Evolutionary conservation across 2,329 filamentous ascomycete genomes (phyloP).

Genomic region (Talaromyces pinophilus): DNA sequence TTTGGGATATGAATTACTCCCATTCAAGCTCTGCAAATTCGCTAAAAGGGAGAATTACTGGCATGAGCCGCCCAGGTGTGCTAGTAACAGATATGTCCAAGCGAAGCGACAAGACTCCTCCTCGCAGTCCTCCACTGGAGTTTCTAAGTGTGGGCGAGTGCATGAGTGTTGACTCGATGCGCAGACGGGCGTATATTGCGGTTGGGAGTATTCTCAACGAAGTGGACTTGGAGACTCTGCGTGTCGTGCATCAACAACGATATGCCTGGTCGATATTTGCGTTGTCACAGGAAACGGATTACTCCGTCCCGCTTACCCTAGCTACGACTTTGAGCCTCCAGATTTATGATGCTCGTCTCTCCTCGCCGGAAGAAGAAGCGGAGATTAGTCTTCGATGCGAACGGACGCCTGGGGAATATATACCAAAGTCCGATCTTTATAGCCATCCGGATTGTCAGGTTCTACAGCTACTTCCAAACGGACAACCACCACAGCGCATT

Average conservation of each 20-base stretch:
- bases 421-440: constrained; percentile 36
- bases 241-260: constrained; percentile 66
- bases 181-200: constrained; percentile 74
- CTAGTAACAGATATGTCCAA: constrained; percentile 71
- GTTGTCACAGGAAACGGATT: constrained; percentile 67
- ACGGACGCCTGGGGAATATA: constrained; percentile 29
- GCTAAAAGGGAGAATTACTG: constrained; percentile 61
- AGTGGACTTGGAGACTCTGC: constrained; percentile 74
- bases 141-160: constrained; percentile 68
- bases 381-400: constrained; percentile 40
- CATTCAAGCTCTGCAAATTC: constrained; percentile 32
- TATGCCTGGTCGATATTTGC: constrained; percentile 85
- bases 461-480: constrained; percentile 37
- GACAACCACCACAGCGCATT: constrained; percentile 40
- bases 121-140: constrained; percentile 33
- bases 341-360: constrained; percentile 71
- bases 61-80: constrained; percentile 66
- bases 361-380: constrained; percentile 38
- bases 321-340: constrained; percentile 81
- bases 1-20: constrained; percentile 71
- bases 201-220: constrained; percentile 76
- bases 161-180: constrained; percentile 72
- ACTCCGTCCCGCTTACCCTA: constrained; percentile 73
- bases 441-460: constrained; percentile 36
- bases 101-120: constrained; percentile 43